Percentiles rank a stretch among this genome's conserved stretches.
Conservation (phyloP, 1,284 basidiomycete species). For the Tremellales sp. region DNA sequence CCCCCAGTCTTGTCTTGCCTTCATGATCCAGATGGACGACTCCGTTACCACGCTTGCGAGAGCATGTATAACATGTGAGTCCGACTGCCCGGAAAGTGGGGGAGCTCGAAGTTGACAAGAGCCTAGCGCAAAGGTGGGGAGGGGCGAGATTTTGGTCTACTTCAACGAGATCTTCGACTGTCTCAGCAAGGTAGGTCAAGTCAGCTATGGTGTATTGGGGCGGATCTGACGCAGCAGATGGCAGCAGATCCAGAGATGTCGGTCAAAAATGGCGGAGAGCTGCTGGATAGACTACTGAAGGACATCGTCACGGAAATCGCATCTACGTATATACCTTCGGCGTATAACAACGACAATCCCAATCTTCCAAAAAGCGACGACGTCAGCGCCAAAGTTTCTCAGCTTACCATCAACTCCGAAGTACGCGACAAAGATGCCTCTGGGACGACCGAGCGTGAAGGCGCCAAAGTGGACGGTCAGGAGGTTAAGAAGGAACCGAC, state of each 20-base stretch:
- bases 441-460: neutral
- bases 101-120: neutral
- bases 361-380: slow-evolving; percentile 20
- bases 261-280: slow-evolving; percentile 97
- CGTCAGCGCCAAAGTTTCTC: neutral
- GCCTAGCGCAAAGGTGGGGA: slow-evolving; percentile 78
- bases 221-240: slow-evolving; percentile 58
- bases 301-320: slow-evolving; percentile 97
- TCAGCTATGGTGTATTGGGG: neutral
- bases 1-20: slow-evolving; percentile 90
- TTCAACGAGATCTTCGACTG: slow-evolving; percentile 99
- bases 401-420: slow-evolving; percentile 4
- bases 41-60: slow-evolving; percentile 79
- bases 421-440: slow-evolving; percentile 1
- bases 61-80: slow-evolving; percentile 88
- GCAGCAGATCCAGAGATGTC: slow-evolving; percentile 93
- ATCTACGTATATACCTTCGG: slow-evolving; percentile 80
- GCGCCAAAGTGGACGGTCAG: slow-evolving; percentile 14
- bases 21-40: slow-evolving; percentile 87
- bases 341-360: slow-evolving; percentile 53
- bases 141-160: slow-evolving; percentile 93
- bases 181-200: slow-evolving; percentile 76
- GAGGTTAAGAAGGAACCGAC: slow-evolving; percentile 50
- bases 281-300: slow-evolving; percentile 94
- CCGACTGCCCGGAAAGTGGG: neutral